Conservation (phyloP, 192 early-diverging fungal genomes). For the Borealophlyctis nickersoniae region DNA sequence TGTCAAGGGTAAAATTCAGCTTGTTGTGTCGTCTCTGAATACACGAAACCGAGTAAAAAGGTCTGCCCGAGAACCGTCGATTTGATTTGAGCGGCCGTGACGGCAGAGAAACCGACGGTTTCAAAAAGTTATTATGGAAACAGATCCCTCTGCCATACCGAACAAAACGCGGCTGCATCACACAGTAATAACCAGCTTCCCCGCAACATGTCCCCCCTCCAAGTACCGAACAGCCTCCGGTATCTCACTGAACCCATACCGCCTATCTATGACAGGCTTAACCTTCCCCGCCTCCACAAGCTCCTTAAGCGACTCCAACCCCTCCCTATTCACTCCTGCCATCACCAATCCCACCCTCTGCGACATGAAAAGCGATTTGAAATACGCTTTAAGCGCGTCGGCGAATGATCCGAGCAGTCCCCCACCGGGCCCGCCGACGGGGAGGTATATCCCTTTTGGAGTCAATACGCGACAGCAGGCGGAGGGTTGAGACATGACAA, state of each 20-base stretch:
- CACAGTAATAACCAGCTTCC: conserved; percentile 5
- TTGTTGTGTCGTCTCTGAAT: too few species aligned
- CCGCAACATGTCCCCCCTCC: conserved; percentile 7
- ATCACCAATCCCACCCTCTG: conserved; percentile 9
- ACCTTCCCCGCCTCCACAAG: conserved; percentile 14
- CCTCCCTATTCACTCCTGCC: background rate
- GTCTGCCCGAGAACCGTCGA: too few species aligned
- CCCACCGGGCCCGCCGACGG: background rate
- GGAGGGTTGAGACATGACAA: background rate
- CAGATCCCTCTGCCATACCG: too few species aligned
- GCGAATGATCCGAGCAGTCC: background rate
- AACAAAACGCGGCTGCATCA: too few species aligned
- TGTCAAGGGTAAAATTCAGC: too few species aligned
- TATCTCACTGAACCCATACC: conserved; percentile 16
- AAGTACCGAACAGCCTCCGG: conserved; percentile 3
- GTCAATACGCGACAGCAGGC: background rate
- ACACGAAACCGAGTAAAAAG: too few species aligned
- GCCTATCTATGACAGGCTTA: conserved; percentile 11
- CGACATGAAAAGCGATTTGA: conserved; percentile 7
- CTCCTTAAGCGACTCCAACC: conserved; percentile 7
- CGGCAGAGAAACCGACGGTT: too few species aligned
- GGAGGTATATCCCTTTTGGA: background rate
- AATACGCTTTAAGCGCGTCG: background rate
- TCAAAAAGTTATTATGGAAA: too few species aligned
- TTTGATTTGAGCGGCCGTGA: too few species aligned